phyloP scores from a whole-genome alignment of 371 early-diverging fungal species.

The Apophysomyces sp. region DNA sequence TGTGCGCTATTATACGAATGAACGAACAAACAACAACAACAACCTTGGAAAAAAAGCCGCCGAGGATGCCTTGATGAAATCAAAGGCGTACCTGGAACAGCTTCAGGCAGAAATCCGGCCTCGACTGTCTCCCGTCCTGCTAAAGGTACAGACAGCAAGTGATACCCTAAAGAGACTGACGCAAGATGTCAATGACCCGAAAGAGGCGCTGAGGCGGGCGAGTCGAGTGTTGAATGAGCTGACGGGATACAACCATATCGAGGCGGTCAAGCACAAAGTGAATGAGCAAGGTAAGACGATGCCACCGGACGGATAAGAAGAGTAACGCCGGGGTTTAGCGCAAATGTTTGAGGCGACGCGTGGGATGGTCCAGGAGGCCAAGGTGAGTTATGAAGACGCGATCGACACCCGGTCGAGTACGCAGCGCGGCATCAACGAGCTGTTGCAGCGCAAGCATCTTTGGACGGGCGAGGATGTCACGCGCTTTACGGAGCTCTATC shows the following conservation, averaged over 20 bases:
- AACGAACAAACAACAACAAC: neutral
- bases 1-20: neutral
- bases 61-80: neutral
- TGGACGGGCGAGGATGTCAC: slow-evolving; percentile 88
- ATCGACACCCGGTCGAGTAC: slow-evolving; percentile 69
- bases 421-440: slow-evolving; percentile 88
- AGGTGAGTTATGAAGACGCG: slow-evolving; percentile 66
- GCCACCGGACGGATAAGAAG: neutral
- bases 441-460: slow-evolving; percentile 84
- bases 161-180: slow-evolving; percentile 29
- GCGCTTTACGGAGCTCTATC: slow-evolving; percentile 84
- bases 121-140: slow-evolving; percentile 27
- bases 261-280: slow-evolving; percentile 71
- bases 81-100: slow-evolving; percentile 21
- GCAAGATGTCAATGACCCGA: slow-evolving; percentile 45
- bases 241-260: slow-evolving; percentile 84
- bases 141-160: slow-evolving; percentile 25
- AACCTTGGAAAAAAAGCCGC: no score
- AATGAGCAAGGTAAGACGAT: slow-evolving; percentile 61
- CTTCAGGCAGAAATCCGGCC: slow-evolving; percentile 29
- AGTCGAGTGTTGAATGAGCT: slow-evolving; percentile 68
- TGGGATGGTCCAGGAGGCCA: slow-evolving; percentile 60
- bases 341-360: slow-evolving; percentile 58
- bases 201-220: slow-evolving; percentile 45
- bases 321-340: slow-evolving; percentile 18